These are phyloP conservation scores for Tylopilus sp. DNA, from an alignment of 768 basidiomycete species.

Conservation along the genomic window DNA sequence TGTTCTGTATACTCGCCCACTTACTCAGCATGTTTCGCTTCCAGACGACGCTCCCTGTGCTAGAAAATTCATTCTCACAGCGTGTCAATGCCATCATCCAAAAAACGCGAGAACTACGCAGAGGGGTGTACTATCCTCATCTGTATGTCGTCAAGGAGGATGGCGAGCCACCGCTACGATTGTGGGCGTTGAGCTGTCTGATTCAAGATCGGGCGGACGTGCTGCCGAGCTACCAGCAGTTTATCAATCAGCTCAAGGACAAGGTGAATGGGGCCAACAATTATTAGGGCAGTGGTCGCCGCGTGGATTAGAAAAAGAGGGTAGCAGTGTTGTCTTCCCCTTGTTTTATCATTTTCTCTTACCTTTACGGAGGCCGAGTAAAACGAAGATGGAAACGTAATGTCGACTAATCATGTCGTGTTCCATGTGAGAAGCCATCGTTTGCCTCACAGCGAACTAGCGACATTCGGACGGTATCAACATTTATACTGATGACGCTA, in stretches of 20 bases:
- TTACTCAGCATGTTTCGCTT: neutral
- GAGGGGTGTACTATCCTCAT: conserved; percentile 90
- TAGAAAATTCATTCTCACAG: conserved; percentile 95
- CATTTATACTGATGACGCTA: no score
- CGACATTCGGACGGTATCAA: no score
- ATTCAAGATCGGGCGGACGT: conserved; percentile 96
- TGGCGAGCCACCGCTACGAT: conserved; percentile 88
- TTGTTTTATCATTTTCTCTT: neutral
- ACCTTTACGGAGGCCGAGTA: no score
- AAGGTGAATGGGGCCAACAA: conserved; percentile 49
- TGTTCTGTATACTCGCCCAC: neutral
- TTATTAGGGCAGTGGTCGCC: conserved; percentile 11
- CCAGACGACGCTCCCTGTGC: conserved; percentile 81
- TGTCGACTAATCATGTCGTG: no score
- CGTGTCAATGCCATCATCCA: conserved; percentile 91
- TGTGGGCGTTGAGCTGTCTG: conserved; percentile 93
- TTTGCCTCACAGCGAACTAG: no score
- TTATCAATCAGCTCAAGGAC: conserved; percentile 84
- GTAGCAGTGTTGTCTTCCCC: neutral
- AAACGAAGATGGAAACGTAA: no score
- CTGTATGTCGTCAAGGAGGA: conserved; percentile 98
- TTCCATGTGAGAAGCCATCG: no score
- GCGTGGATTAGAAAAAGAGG: neutral
- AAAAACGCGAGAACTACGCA: conserved; percentile 91
- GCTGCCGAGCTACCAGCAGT: conserved; percentile 94